Base-by-base conservation (phyloP, 202 grass and related monocot species). In the Dendrocalamus latiflorus region DNA sequence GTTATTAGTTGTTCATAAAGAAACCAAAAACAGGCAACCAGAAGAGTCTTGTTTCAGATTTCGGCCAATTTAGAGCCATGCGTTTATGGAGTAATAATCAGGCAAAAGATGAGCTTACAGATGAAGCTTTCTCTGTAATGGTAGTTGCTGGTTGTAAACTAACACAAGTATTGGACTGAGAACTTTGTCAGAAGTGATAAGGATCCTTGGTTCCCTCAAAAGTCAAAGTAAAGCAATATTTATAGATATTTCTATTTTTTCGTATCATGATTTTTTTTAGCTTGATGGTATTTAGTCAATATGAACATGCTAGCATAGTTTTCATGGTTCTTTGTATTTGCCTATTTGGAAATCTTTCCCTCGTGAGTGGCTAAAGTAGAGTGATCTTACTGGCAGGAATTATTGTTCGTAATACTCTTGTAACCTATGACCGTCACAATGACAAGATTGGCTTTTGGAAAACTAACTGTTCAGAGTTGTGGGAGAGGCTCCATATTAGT, bases 371-470 rank as follows among this genome's bases (percentile, higher is more conserved):
- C 69, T 78, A 83, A 83, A 62, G 7, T 65, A 57, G 21, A 57
- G 30, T 70, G 36, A 57, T 75, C 55, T 80, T 47, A 57, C 66
- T 87, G 81, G 26, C 86, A 99, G 96, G 96, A 62, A 99, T 99
- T 38, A 65, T 99, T 76, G 96, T 99, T 53, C 91, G 96, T 59
- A 99, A 99, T 78, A 99, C 93, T 49, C 89, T 99, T 41, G 96
- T 99, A 65, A 99, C 89, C 33, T 99, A 99, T 34, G 93, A 99
- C 41, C 97, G 97, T 81, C 93, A 92, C 70, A 92, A 89, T 85
- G 83, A 89, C 51, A 95, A 76, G 75, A 96, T 99, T 68, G 96
- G 96, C 21, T 99, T 99, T 85, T 99, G 96, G 96, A 99, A 99
- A 90, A 99, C 96, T 47, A 99, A 99, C 78, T 99, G 96, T 87